phyloP scores from a whole-genome alignment of 768 basidiomycete species.

The Mycena filopes region DNA sequence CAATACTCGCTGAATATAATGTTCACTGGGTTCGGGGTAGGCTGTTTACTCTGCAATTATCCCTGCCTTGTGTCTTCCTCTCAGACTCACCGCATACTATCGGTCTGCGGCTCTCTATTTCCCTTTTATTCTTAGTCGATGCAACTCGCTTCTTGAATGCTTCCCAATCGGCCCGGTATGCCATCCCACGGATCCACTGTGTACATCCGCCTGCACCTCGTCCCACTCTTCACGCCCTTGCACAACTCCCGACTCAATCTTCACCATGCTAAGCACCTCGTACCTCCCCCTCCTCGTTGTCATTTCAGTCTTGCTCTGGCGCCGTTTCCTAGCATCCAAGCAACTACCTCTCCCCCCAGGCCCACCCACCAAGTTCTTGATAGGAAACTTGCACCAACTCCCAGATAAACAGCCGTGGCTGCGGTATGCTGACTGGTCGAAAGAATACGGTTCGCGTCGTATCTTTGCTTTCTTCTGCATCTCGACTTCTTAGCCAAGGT shows the following conservation, averaged over 20 bases:
- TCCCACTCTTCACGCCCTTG: neutral
- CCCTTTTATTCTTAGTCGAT: too few species aligned
- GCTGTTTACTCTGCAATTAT: too few species aligned
- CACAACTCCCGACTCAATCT: too few species aligned
- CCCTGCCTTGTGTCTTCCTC: too few species aligned
- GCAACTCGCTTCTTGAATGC: neutral
- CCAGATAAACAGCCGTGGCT: constrained; percentile 34
- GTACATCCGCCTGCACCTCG: too few species aligned
- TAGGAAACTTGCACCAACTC: constrained; percentile 41
- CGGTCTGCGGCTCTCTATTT: too few species aligned
- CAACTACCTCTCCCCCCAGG: constrained; percentile 39
- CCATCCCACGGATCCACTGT: too few species aligned
- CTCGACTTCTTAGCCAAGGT: neutral
- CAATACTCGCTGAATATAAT: too few species aligned
- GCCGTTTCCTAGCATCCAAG: neutral
- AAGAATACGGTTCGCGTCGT: constrained; percentile 34
- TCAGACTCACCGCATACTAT: too few species aligned
- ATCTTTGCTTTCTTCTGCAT: too few species aligned
- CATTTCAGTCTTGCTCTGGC: constrained; percentile 6
- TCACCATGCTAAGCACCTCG: neutral
- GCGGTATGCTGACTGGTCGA: constrained; percentile 35
- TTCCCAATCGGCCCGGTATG: neutral
- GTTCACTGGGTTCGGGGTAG: too few species aligned
- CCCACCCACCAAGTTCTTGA: constrained; percentile 36
- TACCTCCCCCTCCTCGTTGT: neutral